Base-by-base conservation (phyloP, 176 grass and related monocot species). In the Alloteropsis semialata region DNA sequence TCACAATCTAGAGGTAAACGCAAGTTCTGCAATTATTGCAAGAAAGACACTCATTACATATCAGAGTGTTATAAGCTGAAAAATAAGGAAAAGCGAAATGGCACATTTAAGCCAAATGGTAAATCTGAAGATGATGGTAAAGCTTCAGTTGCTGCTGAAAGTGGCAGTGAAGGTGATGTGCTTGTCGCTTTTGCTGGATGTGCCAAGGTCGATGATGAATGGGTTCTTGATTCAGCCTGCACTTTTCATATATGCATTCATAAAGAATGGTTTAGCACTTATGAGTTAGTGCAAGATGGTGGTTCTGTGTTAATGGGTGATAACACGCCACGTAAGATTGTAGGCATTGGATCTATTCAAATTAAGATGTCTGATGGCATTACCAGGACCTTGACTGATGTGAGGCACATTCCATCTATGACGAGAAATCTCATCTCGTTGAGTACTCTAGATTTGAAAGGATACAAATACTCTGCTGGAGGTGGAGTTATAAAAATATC, bases 351-450 rank as follows among this genome's bases (percentile, higher is more conserved):
- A 14, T 24, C 18, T 0, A 3, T 79, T 21, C 13, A 63, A 8
- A 78, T 88, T 8, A 76, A 65, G 64, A 79, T 78, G 11, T 21
- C 19, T 73, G 65, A 88, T 55, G n/a, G n/a, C n/a, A n/a, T n/a
- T n/a, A n/a, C n/a, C 3, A 44, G 43, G 19, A 73, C 42, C 4
- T 73, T 88, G 9, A 45, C 29, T 33, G 8, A 77, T 28, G 70
- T 87, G 11, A 15, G 48, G 9, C 59, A 58, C 22, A 5, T 77
- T 39, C 53, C 8, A 19, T 0, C 19, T 19, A 4, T 81, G 39
- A 65, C 5, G 2, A 87, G 59, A 6, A 87, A 74, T 15, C 42
- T 86, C 1, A 74, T 86, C 10, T 74, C 65, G 12, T 65, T 87
- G 17, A 67, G 71, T 30, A 34, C 48, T 22, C 60, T 87, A 58